A percentile compares a stretch with the other conserved stretches of the same genome.
Evolutionary conservation across 2,329 filamentous ascomycete species (phyloP).

Genomic region (Canariomyces notabilis): DNA sequence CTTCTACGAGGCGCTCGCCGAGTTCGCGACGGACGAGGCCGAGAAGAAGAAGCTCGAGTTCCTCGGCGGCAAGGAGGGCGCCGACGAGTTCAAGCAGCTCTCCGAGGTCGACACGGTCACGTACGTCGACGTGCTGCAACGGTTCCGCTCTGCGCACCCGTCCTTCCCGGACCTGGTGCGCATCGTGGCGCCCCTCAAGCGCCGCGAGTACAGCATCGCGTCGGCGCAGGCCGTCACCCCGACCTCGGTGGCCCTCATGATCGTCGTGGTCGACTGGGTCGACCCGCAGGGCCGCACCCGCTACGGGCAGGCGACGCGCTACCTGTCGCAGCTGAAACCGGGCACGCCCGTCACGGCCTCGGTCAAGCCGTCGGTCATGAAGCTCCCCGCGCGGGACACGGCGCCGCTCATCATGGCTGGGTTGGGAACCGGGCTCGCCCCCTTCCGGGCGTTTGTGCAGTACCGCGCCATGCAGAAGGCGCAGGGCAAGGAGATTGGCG

Average conservation of each 20-base stretch:
- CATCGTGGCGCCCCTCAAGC: conserved; percentile 88
- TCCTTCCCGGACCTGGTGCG: conserved; percentile 81
- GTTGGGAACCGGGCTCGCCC: conserved; percentile 93
- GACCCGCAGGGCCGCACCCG: conserved; percentile 82
- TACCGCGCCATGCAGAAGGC: conserved; percentile 97
- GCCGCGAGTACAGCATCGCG: conserved; percentile 97
- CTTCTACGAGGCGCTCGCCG: conserved; percentile 90
- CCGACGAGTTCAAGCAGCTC: conserved; percentile 85
- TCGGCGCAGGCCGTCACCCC: conserved; percentile 94
- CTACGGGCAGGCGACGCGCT: conserved; percentile 88
- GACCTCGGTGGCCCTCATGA: conserved; percentile 85
- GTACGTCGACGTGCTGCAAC: conserved; percentile 82
- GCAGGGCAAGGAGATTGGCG: conserved; percentile 91
- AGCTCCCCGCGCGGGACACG: conserved; percentile 80
- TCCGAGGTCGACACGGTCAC: conserved; percentile 87
- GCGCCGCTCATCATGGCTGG: conserved; percentile 98
- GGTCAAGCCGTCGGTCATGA: conserved; percentile 98
- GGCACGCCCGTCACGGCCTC: conserved; percentile 82
- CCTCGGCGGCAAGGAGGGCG: conserved; percentile 73
- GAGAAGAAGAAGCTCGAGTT: conserved; percentile 77
- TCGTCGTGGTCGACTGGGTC: conserved; percentile 95
- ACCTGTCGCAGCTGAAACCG: conserved; percentile 69
- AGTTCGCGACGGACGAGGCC: conserved; percentile 74
- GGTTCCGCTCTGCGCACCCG: conserved; percentile 86
- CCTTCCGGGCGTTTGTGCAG: conserved; percentile 98